Evolutionary conservation across 2,329 filamentous ascomycete genomes (phyloP).

Genomic region (Colletotrichum australisinense): DNA sequence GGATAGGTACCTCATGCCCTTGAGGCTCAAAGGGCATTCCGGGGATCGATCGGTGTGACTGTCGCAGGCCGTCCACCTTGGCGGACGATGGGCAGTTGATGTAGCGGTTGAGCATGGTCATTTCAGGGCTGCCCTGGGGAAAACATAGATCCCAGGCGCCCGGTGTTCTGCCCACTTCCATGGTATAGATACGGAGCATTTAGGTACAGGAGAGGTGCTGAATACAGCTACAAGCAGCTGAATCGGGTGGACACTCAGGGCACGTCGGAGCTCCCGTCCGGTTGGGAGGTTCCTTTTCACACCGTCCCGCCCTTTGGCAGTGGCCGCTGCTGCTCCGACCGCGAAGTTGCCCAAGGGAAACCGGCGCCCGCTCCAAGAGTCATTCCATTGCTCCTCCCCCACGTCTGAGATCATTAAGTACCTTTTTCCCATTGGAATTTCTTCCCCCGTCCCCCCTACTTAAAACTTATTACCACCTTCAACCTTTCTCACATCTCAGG

Average conservation of each 20-base stretch:
- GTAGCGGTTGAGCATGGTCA: neutral
- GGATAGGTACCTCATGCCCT: neutral
- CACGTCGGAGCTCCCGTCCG: neutral
- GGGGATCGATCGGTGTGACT: neutral
- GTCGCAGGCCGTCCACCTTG: neutral
- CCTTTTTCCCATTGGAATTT: neutral
- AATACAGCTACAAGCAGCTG: neutral
- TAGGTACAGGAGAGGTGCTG: no score
- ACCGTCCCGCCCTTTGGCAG: neutral
- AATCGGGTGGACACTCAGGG: neutral
- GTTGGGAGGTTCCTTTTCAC: neutral
- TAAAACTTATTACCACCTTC: conserved; percentile 25
- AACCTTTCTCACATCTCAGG: neutral
- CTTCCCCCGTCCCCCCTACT: neutral
- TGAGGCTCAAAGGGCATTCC: neutral
- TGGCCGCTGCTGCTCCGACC: neutral
- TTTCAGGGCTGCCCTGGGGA: neutral
- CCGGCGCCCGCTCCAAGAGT: neutral
- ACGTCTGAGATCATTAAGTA: conserved; percentile 13
- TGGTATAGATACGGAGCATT: no score
- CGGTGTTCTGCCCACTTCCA: no score
- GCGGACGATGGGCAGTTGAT: neutral
- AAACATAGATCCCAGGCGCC: neutral
- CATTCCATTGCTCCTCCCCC: conserved; percentile 6
- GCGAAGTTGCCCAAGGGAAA: neutral